A percentile compares a stretch with the other conserved stretches of the same genome.
Conservation (phyloP, 345 rosid species). For the Heritiera fomes region DNA sequence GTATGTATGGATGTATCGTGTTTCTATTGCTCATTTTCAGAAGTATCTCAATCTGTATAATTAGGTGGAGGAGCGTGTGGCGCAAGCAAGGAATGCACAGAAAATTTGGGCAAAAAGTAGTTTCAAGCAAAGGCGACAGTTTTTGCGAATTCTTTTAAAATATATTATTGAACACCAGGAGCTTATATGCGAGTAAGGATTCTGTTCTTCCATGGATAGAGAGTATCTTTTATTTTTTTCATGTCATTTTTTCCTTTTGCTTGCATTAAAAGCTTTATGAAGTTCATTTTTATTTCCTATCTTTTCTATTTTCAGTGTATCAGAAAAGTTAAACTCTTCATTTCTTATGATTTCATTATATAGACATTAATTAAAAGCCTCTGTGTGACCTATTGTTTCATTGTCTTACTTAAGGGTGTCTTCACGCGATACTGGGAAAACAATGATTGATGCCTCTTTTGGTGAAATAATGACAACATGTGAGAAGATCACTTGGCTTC, state of each 20-base stretch:
- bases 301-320: not conserved
- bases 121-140: conserved; percentile 93
- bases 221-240: not conserved
- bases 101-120: conserved; percentile 86
- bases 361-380: not conserved
- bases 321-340: not conserved
- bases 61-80: conserved; percentile 78
- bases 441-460: conserved; percentile 96
- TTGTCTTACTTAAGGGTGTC: conserved; percentile 60
- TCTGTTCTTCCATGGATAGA: conserved; percentile 10
- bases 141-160: conserved; percentile 86
- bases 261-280: not conserved
- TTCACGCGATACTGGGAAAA: conserved; percentile 97
- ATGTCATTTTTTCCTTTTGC: not conserved
- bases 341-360: not conserved
- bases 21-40: conserved; percentile 7
- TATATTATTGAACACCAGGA: conserved; percentile 87
- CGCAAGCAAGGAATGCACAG: conserved; percentile 91
- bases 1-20: not conserved
- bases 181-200: conserved; percentile 95
- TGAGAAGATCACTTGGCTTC: conserved; percentile 99
- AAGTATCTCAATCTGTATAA: conserved; percentile 17
- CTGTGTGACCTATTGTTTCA: not conserved
- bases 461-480: conserved; percentile 99
- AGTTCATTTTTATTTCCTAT: not conserved